Conservation (phyloP, 441 rosid species). For the Dalechampia spathulata region DNA sequence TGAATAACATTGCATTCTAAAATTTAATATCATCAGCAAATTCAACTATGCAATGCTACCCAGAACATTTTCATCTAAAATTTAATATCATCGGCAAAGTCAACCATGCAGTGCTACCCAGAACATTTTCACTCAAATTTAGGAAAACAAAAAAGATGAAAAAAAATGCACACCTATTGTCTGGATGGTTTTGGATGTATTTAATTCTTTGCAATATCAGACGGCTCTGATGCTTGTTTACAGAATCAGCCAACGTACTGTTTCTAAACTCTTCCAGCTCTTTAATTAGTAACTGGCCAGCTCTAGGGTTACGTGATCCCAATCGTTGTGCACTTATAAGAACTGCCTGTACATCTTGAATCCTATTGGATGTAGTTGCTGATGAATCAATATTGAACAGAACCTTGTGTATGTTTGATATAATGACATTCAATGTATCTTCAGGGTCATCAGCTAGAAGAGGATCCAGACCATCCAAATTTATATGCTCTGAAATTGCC, state of each 20-base stretch:
- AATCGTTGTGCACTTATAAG: constrained; percentile 85
- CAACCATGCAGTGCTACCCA: background rate
- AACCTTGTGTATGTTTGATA: constrained; percentile 83
- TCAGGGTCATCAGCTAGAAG: constrained; percentile 99
- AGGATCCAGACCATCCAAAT: constrained; percentile 95
- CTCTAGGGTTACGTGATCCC: constrained; percentile 88
- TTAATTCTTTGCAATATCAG: constrained; percentile 89
- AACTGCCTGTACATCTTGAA: constrained; percentile 94
- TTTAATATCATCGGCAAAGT: constrained; percentile 11
- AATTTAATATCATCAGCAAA: constrained; percentile 7
- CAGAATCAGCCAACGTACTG: constrained; percentile 77
- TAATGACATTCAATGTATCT: constrained; percentile 74
- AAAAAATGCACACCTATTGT: constrained; percentile 59
- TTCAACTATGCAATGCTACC: constrained; percentile 3
- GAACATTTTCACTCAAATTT: constrained; percentile 4
- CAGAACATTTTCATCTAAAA: constrained; percentile 1
- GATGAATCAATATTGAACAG: constrained; percentile 78
- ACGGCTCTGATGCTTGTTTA: constrained; percentile 92
- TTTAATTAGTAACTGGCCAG: constrained; percentile 70
- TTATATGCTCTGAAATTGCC: constrained; percentile 91
- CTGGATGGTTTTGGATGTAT: constrained; percentile 66
- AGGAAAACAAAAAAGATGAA: background rate
- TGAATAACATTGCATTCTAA: no score
- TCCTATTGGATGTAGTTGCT: constrained; percentile 71
- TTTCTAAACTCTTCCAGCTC: constrained; percentile 96